Evolutionary conservation across 2,329 filamentous ascomycete genomes (phyloP).

Genomic region (Trichoderma endophyticum): DNA sequence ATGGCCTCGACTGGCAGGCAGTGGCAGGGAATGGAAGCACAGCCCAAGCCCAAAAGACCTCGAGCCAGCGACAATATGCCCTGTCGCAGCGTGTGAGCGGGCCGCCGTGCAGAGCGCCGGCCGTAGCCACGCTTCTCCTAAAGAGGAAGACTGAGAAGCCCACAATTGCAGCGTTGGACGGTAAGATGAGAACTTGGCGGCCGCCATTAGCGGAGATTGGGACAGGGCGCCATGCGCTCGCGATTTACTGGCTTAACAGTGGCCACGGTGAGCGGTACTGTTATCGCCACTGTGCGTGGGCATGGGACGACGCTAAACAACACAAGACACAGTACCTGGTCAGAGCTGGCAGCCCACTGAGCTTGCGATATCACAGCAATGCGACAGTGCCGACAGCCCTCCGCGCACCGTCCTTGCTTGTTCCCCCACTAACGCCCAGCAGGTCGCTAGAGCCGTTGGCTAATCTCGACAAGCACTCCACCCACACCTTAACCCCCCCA

Average conservation of each 20-base stretch:
- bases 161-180: slow-evolving; percentile 13
- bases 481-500: slow-evolving; percentile 36
- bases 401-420: slow-evolving; percentile 20
- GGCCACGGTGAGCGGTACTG: neutral
- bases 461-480: slow-evolving; percentile 44
- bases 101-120: slow-evolving; percentile 20
- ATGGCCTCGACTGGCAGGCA: neutral
- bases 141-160: slow-evolving; percentile 19
- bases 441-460: slow-evolving; percentile 30
- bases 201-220: slow-evolving; percentile 21
- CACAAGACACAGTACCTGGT: neutral
- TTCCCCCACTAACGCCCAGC: slow-evolving; percentile 29
- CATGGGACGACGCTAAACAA: neutral
- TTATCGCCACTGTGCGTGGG: neutral
- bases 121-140: slow-evolving; percentile 16
- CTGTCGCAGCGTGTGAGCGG: slow-evolving; percentile 20
- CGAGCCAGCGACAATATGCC: neutral
- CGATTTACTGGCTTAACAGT: slow-evolving; percentile 14
- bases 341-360: neutral
- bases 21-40: neutral
- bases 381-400: accelerated
- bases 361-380: neutral
- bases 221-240: slow-evolving; percentile 14
- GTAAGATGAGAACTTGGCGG: slow-evolving; percentile 21
- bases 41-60: neutral